Percentiles rank a stretch among this genome's conserved stretches.
Conservation (phyloP, 2,329 filamentous ascomycete genomes). For the Xylariomycetidae sp. region DNA sequence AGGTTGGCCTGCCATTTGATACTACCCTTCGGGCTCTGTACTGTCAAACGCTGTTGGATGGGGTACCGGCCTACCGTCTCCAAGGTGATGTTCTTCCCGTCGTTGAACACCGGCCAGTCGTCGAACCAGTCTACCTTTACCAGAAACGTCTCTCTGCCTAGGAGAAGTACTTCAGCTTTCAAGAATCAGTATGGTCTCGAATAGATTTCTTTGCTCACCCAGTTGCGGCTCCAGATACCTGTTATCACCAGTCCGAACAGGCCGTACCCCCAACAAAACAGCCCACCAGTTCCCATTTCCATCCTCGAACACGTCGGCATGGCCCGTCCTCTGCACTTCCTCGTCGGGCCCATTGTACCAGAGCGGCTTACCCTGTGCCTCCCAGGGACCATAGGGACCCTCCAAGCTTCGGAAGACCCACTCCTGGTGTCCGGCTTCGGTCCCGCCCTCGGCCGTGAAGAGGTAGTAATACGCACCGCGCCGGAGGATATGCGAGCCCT, state of each 20-base stretch:
- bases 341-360: constrained; percentile 42
- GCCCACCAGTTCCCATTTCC: constrained; percentile 41
- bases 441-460: constrained; percentile 36
- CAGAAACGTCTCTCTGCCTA: constrained; percentile 47
- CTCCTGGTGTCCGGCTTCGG: constrained; percentile 46
- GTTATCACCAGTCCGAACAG: constrained; percentile 19
- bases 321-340: constrained; percentile 46
- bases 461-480: constrained; percentile 33
- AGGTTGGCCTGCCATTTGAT: constrained; percentile 31
- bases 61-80: constrained; percentile 26
- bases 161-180: neutral
- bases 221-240: constrained; percentile 36
- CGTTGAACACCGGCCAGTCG: constrained; percentile 48
- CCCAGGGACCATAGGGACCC: constrained; percentile 45
- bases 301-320: constrained; percentile 44
- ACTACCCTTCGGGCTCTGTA: constrained; percentile 27
- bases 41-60: constrained; percentile 9
- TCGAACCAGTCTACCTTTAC: constrained; percentile 45
- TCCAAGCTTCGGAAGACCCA: constrained; percentile 44
- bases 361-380: constrained; percentile 38
- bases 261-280: constrained; percentile 41
- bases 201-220: constrained; percentile 22
- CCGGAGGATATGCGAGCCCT: constrained; percentile 36
- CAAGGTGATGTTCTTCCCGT: constrained; percentile 38
- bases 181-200: neutral